phyloP scores from a whole-genome alignment of 129 eudicot genomes.

The Daucus carota region DH1_v3.0 NC_030385.2:33617501-33618000 shows the following conservation, averaged over 20 bases:
- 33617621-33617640: too few relatives aligned
- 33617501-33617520: too few relatives aligned
- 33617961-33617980: too few relatives aligned
- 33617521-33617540: too few relatives aligned
- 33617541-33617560: too few relatives aligned
- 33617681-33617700: conserved; percentile 37
- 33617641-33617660: too few relatives aligned
- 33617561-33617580: too few relatives aligned
- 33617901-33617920: conserved; percentile 18
- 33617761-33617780: conserved; percentile 38
- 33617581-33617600: too few relatives aligned
- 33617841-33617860: background rate
- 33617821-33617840: background rate
- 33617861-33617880: background rate
- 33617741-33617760: conserved; percentile 35
- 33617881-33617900: background rate
- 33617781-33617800: conserved; percentile 28
- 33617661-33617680: conserved; percentile 69
- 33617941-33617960: too few relatives aligned
- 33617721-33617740: conserved; percentile 30
- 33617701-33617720: conserved; percentile 1
- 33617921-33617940: too few relatives aligned
- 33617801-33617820: background rate
- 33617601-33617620: too few relatives aligned
- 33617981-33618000: too few relatives aligned